phyloP scores from a whole-genome alignment of 2,329 filamentous ascomycete genomes.

The Penicillium decumbens region DNA sequence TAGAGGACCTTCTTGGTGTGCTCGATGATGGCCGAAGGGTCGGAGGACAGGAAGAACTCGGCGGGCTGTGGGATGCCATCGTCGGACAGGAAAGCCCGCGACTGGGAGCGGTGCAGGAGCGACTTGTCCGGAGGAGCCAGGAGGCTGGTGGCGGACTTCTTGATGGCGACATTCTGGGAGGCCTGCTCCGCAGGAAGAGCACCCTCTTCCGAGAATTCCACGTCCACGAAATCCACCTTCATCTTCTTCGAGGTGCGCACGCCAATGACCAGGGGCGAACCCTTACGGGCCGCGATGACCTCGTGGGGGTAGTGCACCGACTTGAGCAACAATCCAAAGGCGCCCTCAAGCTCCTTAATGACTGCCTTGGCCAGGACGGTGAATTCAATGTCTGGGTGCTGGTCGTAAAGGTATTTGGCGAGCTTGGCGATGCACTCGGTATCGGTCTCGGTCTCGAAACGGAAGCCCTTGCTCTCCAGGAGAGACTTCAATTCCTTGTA shows the following conservation, averaged over 20 bases:
- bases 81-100: constrained; percentile 96
- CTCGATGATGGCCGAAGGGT: constrained; percentile 96
- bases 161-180: constrained; percentile 92
- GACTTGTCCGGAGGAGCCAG: constrained; percentile 95
- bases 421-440: constrained; percentile 99
- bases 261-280: constrained; percentile 93
- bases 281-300: constrained; percentile 95
- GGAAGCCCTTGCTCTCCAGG: constrained; percentile 89
- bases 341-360: constrained; percentile 96
- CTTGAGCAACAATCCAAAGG: constrained; percentile 95
- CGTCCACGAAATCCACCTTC: constrained; percentile 99
- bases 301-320: constrained; percentile 98
- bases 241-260: constrained; percentile 97
- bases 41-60: constrained; percentile 98
- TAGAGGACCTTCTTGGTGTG: constrained; percentile 99
- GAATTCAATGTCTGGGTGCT: constrained; percentile 91
- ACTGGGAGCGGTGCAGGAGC: constrained; percentile 95
- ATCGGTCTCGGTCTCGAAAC: constrained; percentile 98
- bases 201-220: constrained; percentile 89
- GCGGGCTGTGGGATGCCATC: constrained; percentile 96
- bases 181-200: constrained; percentile 88
- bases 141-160: constrained; percentile 72
- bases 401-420: constrained; percentile 94
- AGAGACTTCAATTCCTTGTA: constrained; percentile 99
- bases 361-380: constrained; percentile 95